phyloP scores from a whole-genome alignment of 2,329 filamentous ascomycete genomes.

The Botrytis deweyae region DNA sequence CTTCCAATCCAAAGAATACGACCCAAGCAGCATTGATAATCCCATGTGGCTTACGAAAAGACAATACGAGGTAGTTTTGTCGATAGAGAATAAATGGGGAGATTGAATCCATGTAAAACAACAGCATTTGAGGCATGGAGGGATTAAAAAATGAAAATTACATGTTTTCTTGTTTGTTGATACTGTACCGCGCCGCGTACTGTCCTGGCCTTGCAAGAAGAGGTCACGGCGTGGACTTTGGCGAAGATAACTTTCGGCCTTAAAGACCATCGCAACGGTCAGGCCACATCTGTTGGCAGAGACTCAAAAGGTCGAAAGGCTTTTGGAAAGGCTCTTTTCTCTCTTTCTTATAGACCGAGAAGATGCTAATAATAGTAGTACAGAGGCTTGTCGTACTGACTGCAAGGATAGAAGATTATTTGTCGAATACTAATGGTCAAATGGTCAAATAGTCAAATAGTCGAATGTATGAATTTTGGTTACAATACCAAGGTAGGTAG shows the following conservation, averaged over 20 bases:
- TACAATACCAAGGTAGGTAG: not conserved
- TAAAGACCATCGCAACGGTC: not conserved
- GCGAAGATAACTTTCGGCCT: not conserved
- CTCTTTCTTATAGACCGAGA: not conserved
- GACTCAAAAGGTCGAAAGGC: not conserved
- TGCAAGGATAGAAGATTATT: not conserved
- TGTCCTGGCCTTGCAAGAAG: not conserved
- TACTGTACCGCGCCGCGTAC: not conserved
- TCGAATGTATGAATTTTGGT: not conserved
- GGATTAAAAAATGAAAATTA: not conserved
- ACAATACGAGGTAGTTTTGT: not conserved
- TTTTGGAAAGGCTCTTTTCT: not conserved
- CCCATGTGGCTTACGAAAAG: not conserved
- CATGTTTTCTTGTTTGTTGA: not conserved
- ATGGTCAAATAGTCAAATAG: not conserved
- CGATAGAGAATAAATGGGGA: not conserved
- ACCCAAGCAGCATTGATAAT: not conserved
- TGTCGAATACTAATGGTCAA: not conserved
- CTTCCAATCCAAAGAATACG: not conserved
- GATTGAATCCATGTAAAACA: not conserved
- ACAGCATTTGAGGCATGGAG: not conserved
- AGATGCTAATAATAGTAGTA: not conserved
- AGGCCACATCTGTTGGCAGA: not conserved
- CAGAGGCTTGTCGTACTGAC: not conserved
- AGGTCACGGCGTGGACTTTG: not conserved